phyloP scores from a whole-genome alignment of 2,329 filamentous ascomycete species.

The Alternaria atra region DNA sequence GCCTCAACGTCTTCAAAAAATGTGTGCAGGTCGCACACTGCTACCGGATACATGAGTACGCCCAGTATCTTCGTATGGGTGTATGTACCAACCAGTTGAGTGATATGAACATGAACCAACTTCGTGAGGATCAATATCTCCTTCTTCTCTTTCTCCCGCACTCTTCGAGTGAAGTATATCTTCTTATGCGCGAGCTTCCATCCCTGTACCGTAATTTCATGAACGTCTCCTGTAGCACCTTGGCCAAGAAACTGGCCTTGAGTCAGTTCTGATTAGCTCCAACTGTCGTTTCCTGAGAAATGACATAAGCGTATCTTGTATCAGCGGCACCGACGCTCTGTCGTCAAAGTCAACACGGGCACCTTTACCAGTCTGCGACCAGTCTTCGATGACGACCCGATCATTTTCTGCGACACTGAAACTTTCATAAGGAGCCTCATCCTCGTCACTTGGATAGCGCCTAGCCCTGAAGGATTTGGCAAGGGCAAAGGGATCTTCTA shows the following conservation, averaged over 20 bases:
- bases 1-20: slow-evolving; percentile 33
- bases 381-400: neutral
- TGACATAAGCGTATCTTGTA: no score
- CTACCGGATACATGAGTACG: slow-evolving; percentile 30
- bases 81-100: neutral
- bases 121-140: neutral
- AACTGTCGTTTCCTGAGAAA: no score
- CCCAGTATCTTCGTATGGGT: neutral
- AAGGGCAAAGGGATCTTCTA: no score
- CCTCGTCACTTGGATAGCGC: no score
- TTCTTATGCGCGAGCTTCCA: neutral
- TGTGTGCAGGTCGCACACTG: slow-evolving; percentile 28
- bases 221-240: neutral
- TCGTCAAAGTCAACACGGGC: neutral
- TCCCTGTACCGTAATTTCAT: neutral
- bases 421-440: no score
- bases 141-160: neutral
- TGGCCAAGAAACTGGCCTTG: no score
- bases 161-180: neutral
- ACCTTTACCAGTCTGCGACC: neutral
- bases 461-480: no score
- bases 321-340: neutral
- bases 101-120: neutral
- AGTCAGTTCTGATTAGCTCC: no score
- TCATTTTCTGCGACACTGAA: no score